These are phyloP conservation scores for Schizophyllum amplum DNA, from an alignment of 1,284 basidiomycete genomes.

Conservation along the genomic window DNA sequence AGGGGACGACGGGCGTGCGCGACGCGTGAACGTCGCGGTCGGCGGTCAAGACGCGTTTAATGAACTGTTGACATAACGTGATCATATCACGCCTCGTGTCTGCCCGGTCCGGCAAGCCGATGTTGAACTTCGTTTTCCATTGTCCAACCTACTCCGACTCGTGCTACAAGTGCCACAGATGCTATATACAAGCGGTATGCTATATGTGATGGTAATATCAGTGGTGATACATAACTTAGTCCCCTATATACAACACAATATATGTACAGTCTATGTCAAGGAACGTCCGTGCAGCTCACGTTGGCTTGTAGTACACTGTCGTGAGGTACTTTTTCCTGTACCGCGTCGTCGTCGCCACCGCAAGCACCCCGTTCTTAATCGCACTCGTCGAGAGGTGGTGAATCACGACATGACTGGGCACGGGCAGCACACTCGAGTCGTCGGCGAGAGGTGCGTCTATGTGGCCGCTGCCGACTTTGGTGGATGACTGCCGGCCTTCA, in stretches of 20 bases:
- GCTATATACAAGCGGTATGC: background rate
- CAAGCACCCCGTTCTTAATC: conserved; percentile 90
- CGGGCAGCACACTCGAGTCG: conserved; percentile 89
- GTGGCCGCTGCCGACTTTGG: background rate
- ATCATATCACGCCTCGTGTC: too few relatives aligned
- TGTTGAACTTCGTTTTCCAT: background rate
- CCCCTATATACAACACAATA: background rate
- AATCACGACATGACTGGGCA: conserved; percentile 91
- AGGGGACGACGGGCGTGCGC: background rate
- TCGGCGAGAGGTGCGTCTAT: conserved; percentile 41
- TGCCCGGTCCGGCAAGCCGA: background rate
- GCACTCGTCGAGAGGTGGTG: conserved; percentile 96
- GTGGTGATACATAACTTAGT: background rate
- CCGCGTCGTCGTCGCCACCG: conserved; percentile 88
- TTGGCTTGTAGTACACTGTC: conserved; percentile 53
- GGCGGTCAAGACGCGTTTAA: background rate
- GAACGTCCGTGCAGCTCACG: conserved; percentile 9
- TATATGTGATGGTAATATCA: background rate
- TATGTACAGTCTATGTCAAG: background rate
- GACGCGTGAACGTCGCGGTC: background rate
- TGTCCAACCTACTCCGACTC: too few relatives aligned
- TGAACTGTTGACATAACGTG: background rate
- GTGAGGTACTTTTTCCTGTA: conserved; percentile 84
- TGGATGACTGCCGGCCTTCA: background rate
- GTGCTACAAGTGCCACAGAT: too few relatives aligned